These are phyloP conservation scores for Austroboletus niveus DNA, from an alignment of 1,284 basidiomycete species.

Conservation along the genomic window DNA sequence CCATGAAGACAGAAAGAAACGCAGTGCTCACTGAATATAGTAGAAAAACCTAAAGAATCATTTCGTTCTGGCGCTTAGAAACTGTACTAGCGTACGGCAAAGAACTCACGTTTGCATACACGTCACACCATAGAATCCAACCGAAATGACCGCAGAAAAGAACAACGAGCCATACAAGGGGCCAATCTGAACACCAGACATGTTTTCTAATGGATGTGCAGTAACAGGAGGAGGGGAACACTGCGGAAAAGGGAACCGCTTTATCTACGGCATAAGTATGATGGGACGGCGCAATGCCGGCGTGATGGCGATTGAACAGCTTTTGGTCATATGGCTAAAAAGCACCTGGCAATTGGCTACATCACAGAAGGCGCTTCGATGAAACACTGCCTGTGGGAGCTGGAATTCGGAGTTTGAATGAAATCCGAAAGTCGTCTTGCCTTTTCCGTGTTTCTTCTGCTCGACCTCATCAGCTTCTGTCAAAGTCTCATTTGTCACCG, in stretches of 20 bases:
- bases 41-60: slow-evolving; percentile 3
- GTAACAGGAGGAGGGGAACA: neutral
- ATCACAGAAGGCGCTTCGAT: too few relatives aligned
- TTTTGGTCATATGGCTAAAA: neutral
- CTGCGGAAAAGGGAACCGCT: neutral
- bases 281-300: neutral
- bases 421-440: too few relatives aligned
- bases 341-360: neutral
- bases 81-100: neutral
- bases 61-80: neutral
- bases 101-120: slow-evolving; percentile 6
- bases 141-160: slow-evolving; percentile 2
- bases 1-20: neutral
- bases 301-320: neutral
- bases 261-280: neutral
- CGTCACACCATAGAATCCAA: slow-evolving; percentile 2
- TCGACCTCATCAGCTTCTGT: too few relatives aligned
- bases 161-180: slow-evolving; percentile 1
- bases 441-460: too few relatives aligned
- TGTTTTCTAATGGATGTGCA: neutral
- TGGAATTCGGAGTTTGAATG: neutral
- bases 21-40: slow-evolving; percentile 4
- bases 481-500: too few relatives aligned
- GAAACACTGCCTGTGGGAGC: neutral
- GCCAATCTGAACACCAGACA: neutral